phyloP scores from a whole-genome alignment of 73 alveolate species.

The Tetrahymena thermophila region DNA sequence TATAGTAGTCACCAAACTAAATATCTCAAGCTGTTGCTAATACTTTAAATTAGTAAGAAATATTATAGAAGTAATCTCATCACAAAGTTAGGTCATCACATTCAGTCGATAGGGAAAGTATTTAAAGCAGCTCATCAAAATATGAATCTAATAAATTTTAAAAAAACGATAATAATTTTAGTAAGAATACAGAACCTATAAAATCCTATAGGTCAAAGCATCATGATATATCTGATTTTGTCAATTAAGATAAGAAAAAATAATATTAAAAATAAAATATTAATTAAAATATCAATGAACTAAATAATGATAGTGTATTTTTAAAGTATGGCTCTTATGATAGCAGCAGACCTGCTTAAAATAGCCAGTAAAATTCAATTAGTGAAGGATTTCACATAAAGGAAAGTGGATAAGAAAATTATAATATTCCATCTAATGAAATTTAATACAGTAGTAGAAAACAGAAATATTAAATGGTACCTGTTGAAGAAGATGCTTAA shows the following conservation, averaged over 20 bases:
- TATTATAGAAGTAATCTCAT: not conserved
- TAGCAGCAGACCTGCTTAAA: not conserved
- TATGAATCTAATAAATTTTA: not conserved
- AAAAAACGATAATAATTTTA: not conserved
- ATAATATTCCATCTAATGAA: not conserved
- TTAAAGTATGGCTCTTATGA: not conserved
- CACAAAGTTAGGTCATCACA: not conserved
- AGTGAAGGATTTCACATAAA: not conserved
- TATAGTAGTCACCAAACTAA: not conserved
- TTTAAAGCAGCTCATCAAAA: not conserved
- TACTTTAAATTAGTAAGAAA: not conserved
- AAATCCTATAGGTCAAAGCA: not conserved
- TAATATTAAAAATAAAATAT: not conserved
- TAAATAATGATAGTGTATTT: not conserved
- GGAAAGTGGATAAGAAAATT: not conserved
- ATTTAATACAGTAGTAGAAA: not conserved
- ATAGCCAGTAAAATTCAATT: not conserved
- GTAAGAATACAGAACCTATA: not conserved
- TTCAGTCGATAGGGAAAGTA: not conserved
- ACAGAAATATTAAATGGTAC: not conserved
- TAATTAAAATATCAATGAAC: not conserved
- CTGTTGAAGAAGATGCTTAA: not conserved
- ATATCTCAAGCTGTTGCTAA: not conserved
- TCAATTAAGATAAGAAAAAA: not conserved
- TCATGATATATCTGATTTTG: not conserved